Base-by-base conservation (phyloP, 495 filamentous ascomycete species). In the Penicillium canescens region DNA sequence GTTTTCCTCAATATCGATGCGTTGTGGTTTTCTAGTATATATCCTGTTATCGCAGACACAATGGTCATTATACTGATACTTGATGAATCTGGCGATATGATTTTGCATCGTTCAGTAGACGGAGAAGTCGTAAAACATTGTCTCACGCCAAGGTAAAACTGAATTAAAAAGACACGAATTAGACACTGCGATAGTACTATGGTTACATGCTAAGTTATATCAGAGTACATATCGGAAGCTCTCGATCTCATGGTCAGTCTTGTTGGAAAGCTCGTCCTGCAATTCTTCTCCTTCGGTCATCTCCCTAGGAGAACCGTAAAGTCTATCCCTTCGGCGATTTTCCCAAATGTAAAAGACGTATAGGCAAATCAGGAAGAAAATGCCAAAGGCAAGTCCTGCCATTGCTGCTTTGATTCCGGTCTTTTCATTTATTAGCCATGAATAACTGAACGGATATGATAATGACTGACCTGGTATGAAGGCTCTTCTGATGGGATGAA, bases 401-500 rank as follows among this genome's bases (percentile, higher is more conserved):
- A 69, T 65, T 11, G 66, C 40, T 4, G 66, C 64, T 44, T 66
- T 66, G 36, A 69, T 67, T 26, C 61, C 66, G 18, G 63, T 69
- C 66, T 69, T 45, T 16, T 5, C 1, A 26, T 24, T 24, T 4
- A 31, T 52, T 43, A 42, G 47, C 7, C 8, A 26, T 9, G 38
- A 12, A 8, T 2, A 2, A 4, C 40, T n/a, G n/a, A 44, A n/a
- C 14, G 0, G n/a, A 24, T 33, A 34, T 0, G 11, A 42, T 38
- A 37, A 10, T 13, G 28, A 68, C 69, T 59, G 42, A 69, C 71
- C 8, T 51, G 42, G 42, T 74, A 76, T 3, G 28, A 31, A 2
- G 73, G 73, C n/a, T 70, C 69, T 42, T 76, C 65, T 5, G 54
- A 46, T 0, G 65, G 52, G 23, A 66, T 44, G 45, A 70, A 75